Percentiles rank a stretch among this genome's conserved stretches.
These are phyloP conservation scores for Daucus carota DNA, from an alignment of 129 eudicot genomes.

Conservation along the genomic window DH1_v3.0 NC_030381.2:40170501-40171000, in stretches of 20 bases:
- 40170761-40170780: neutral
- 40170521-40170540: neutral
- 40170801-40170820: constrained; percentile 3
- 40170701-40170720: neutral
- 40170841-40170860: neutral
- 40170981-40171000: neutral
- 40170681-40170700: neutral
- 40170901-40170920: neutral
- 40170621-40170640: neutral
- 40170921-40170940: neutral
- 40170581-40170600: neutral
- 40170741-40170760: neutral
- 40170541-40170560: neutral
- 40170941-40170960: neutral
- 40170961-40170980: neutral
- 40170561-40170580: neutral
- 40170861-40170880: neutral
- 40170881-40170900: neutral
- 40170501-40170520: neutral
- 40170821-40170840: neutral
- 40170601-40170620: neutral
- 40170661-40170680: neutral
- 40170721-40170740: neutral
- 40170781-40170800: neutral
- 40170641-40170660: neutral